These are phyloP conservation scores for Phaeosphaeria sp. DNA, from an alignment of 2,329 filamentous ascomycete genomes.

Conservation along the genomic window DNA sequence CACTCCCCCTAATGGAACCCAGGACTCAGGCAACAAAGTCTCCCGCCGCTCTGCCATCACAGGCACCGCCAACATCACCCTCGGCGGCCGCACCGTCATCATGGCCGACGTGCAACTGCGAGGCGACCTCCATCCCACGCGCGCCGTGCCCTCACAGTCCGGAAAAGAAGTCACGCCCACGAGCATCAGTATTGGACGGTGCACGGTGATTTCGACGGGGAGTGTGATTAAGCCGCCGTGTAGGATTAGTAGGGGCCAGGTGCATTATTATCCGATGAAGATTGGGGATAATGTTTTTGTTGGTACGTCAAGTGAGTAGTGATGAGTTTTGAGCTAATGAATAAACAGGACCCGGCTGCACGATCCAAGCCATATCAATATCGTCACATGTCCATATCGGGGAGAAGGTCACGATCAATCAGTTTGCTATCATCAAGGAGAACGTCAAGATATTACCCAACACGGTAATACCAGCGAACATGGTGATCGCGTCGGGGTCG, in stretches of 20 bases:
- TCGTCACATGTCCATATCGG: constrained; percentile 89
- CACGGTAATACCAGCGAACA: constrained; percentile 81
- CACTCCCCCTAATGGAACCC: not conserved
- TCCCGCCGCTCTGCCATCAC: constrained; percentile 89
- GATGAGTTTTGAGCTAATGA: no score
- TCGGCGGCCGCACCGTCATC: constrained; percentile 92
- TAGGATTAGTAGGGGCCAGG: constrained; percentile 75
- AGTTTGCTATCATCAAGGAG: constrained; percentile 92
- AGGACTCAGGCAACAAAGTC: constrained; percentile 99
- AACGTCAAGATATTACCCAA: constrained; percentile 87
- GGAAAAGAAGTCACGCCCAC: constrained; percentile 44
- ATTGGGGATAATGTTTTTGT: constrained; percentile 96
- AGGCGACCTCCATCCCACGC: constrained; percentile 72
- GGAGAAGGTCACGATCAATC: constrained; percentile 75
- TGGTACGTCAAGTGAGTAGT: constrained; percentile 62
- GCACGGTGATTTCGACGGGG: constrained; percentile 84
- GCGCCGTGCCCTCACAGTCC: constrained; percentile 43
- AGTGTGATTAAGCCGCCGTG: constrained; percentile 83
- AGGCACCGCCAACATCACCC: constrained; percentile 96
- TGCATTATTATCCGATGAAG: constrained; percentile 87
- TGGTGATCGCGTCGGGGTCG: constrained; percentile 91
- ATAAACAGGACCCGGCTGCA: constrained; percentile 56
- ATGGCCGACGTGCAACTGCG: constrained; percentile 94
- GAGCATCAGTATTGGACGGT: constrained; percentile 87
- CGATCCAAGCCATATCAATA: constrained; percentile 83